phyloP scores from a whole-genome alignment of 225 moss, liverwort and hornwort genomes.

The Polytrichum commune region DNA sequence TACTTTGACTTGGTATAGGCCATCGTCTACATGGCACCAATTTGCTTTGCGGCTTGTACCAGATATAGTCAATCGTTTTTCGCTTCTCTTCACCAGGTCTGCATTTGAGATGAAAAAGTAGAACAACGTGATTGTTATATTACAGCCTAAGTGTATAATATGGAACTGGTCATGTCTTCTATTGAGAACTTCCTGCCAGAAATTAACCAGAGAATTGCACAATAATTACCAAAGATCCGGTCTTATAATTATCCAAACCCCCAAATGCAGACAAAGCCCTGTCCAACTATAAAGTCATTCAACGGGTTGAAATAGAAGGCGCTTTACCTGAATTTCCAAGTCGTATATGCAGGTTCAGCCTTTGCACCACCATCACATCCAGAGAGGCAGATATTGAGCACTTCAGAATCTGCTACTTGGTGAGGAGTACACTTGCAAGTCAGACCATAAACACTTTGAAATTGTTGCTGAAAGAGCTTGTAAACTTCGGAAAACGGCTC shows the following conservation, averaged over 20 bases:
- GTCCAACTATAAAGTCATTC: no score
- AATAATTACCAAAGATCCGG: neutral
- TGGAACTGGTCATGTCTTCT: no score
- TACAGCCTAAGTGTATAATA: neutral
- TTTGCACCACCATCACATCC: conserved; percentile 34
- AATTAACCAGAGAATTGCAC: neutral
- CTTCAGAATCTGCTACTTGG: conserved; percentile 18
- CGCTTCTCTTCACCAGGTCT: conserved; percentile 55
- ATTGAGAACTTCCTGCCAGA: no score
- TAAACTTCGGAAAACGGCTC: conserved; percentile 55
- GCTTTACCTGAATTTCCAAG: conserved; percentile 68
- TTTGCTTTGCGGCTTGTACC: conserved; percentile 29
- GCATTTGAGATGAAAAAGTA: conserved; percentile 14
- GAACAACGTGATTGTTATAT: neutral
- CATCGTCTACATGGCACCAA: conserved; percentile 36
- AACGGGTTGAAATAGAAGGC: no score
- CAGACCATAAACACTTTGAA: conserved; percentile 62
- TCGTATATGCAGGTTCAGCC: conserved; percentile 62
- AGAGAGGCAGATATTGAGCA: conserved; percentile 29
- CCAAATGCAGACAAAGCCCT: no score
- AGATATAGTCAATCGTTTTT: conserved; percentile 72
- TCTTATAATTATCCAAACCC: no score
- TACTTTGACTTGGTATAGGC: conserved; percentile 39
- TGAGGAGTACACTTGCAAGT: conserved; percentile 31
- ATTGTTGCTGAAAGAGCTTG: conserved; percentile 32